phyloP scores from a whole-genome alignment of 163 green algal species.

The Coccomyxa subellipsoidea region DNA sequence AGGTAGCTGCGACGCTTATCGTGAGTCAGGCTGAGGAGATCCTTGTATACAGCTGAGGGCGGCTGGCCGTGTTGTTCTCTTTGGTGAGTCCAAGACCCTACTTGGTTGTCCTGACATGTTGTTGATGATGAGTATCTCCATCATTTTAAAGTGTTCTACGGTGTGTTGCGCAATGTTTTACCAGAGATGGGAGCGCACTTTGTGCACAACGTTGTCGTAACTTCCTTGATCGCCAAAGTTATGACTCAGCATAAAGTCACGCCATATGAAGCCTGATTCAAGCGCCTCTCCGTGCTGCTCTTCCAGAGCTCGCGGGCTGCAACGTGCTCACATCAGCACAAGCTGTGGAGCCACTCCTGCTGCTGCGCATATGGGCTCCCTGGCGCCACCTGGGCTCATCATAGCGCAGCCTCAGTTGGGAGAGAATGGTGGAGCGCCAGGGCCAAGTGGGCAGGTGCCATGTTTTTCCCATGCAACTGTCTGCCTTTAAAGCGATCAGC shows the following conservation, averaged over 20 bases:
- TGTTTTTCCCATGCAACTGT: not conserved
- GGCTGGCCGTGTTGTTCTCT: not conserved
- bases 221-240: too few species aligned
- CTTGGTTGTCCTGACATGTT: too few species aligned
- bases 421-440: not conserved
- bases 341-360: not conserved
- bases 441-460: not conserved
- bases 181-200: too few species aligned
- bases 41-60: not conserved
- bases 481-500: not conserved
- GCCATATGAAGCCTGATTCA: too few species aligned
- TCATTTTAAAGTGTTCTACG: too few species aligned
- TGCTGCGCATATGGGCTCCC: not conserved
- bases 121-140: too few species aligned
- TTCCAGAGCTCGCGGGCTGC: not conserved
- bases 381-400: not conserved
- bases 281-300: not conserved
- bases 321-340: too few species aligned
- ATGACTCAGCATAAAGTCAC: not conserved
- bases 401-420: not conserved
- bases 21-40: too few species aligned
- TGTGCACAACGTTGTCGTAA: too few species aligned
- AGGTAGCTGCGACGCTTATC: too few species aligned
- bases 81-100: not conserved
- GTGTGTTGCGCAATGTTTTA: too few species aligned